Conservation (phyloP, 495 filamentous ascomycete genomes). For the Podospora tetraspora region DNA sequence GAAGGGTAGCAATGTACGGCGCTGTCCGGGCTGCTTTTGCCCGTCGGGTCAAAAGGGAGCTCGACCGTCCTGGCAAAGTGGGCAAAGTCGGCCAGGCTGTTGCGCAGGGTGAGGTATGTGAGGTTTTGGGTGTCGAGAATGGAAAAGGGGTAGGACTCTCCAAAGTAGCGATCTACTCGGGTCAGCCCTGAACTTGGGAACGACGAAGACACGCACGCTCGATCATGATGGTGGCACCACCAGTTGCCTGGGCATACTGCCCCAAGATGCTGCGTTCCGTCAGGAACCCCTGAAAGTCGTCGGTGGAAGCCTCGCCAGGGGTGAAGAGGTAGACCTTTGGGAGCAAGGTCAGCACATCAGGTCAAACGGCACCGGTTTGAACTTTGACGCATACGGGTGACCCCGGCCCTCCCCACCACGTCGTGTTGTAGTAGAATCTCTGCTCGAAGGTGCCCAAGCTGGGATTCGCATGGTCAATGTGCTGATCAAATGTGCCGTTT, state of each 20-base stretch:
- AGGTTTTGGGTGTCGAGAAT: conserved; percentile 50
- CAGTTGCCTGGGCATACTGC: conserved; percentile 44
- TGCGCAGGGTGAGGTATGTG: conserved; percentile 54
- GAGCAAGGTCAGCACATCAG: conserved; percentile 9
- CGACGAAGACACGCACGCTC: conserved; percentile 43
- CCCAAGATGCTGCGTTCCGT: conserved; percentile 47
- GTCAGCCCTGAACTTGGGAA: background rate
- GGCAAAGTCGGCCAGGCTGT: conserved; percentile 59
- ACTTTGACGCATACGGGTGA: conserved; percentile 39
- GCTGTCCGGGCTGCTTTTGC: conserved; percentile 48
- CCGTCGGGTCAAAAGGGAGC: conserved; percentile 51
- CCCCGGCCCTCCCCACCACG: conserved; percentile 49
- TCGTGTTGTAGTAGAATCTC: conserved; percentile 47
- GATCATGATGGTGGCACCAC: conserved; percentile 49
- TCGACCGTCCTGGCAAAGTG: conserved; percentile 55
- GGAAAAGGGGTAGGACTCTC: conserved; percentile 52
- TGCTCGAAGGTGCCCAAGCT: conserved; percentile 51
- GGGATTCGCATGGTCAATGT: conserved; percentile 51
- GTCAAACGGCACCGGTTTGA: no score
- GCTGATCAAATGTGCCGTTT: conserved; percentile 43
- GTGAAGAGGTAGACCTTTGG: conserved; percentile 46
- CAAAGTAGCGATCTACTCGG: conserved; percentile 51
- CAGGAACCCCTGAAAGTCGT: conserved; percentile 44
- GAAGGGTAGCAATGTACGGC: conserved; percentile 38
- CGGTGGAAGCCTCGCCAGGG: conserved; percentile 50